These are phyloP conservation scores for Straminergon stramineum DNA, from an alignment of 225 moss, liverwort and hornwort genomes.

Conservation along the genomic window DNA sequence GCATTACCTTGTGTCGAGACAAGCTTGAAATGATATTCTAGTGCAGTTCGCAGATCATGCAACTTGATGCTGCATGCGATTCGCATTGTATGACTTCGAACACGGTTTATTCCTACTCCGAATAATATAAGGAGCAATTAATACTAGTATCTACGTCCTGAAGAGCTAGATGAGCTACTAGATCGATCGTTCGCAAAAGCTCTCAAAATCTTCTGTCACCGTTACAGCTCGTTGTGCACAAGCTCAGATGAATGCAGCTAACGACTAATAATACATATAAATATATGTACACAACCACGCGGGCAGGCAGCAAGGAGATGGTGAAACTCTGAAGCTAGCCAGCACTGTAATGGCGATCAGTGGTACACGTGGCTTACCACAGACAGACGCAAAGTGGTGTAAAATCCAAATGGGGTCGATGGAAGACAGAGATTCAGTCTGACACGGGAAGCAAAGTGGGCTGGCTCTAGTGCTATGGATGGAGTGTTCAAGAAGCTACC, in stretches of 20 bases:
- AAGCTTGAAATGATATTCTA: neutral
- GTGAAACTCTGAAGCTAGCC: neutral
- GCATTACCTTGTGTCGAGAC: neutral
- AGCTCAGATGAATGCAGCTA: neutral
- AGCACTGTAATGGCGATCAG: neutral
- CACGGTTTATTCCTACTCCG: neutral
- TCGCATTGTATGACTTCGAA: neutral
- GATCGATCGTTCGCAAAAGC: neutral
- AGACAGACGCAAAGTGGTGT: neutral
- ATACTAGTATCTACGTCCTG: neutral
- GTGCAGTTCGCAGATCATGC: neutral
- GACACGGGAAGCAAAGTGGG: constrained; percentile 3
- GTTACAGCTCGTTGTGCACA: neutral
- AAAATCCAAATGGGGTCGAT: neutral
- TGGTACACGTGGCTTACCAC: neutral
- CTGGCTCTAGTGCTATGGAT: neutral
- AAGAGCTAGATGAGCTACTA: neutral
- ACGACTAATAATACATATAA: neutral
- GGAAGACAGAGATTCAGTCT: neutral
- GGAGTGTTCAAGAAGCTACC: constrained; percentile 6
- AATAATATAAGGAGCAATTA: neutral
- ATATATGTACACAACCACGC: neutral
- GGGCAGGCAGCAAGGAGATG: neutral
- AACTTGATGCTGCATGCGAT: neutral
- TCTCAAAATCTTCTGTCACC: neutral